Evolutionary conservation across 768 basidiomycete genomes (phyloP).

Genomic region (Boletus rubroflammeus): DNA sequence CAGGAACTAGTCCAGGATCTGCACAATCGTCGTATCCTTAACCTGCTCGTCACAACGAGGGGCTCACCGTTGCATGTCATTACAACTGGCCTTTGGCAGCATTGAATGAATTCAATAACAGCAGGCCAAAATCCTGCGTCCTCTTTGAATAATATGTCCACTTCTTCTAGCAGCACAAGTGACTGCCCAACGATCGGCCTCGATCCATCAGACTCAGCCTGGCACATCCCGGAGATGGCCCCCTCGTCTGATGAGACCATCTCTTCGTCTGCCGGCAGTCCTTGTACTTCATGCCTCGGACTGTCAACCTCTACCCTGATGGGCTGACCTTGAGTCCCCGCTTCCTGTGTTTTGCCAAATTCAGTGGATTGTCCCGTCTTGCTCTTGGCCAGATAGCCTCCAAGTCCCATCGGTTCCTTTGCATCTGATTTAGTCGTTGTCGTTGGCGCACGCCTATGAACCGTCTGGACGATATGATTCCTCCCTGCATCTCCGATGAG

Average conservation of each 20-base stretch:
- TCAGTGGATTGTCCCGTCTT: background rate
- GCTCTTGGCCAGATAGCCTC: slow-evolving; percentile 16
- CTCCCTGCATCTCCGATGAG: slow-evolving; percentile 91
- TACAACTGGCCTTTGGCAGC: slow-evolving; percentile 84
- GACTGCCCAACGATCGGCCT: slow-evolving; percentile 63
- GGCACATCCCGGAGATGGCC: background rate
- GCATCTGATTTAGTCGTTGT: slow-evolving; percentile 3
- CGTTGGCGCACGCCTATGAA: slow-evolving; percentile 8
- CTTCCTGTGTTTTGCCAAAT: background rate
- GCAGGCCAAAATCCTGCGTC: slow-evolving; percentile 85
- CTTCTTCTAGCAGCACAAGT: slow-evolving; percentile 89
- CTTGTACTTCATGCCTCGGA: background rate
- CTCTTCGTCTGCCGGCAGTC: slow-evolving; percentile 4
- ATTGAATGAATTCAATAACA: slow-evolving; percentile 74
- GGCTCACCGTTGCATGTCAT: slow-evolving; percentile 89
- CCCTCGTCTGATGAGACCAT: background rate
- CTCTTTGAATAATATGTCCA: slow-evolving; percentile 87
- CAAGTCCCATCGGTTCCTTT: slow-evolving; percentile 11
- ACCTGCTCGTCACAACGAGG: slow-evolving; percentile 9
- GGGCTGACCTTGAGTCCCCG: slow-evolving; percentile 19
- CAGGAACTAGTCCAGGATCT: slow-evolving; percentile 76
- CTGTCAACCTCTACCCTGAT: slow-evolving; percentile 21
- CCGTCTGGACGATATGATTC: slow-evolving; percentile 74
- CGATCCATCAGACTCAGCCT: slow-evolving; percentile 11
- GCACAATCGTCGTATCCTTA: slow-evolving; percentile 10